phyloP scores from a whole-genome alignment of 208 protist species.

The Entamoeba moshkovskii region DNA sequence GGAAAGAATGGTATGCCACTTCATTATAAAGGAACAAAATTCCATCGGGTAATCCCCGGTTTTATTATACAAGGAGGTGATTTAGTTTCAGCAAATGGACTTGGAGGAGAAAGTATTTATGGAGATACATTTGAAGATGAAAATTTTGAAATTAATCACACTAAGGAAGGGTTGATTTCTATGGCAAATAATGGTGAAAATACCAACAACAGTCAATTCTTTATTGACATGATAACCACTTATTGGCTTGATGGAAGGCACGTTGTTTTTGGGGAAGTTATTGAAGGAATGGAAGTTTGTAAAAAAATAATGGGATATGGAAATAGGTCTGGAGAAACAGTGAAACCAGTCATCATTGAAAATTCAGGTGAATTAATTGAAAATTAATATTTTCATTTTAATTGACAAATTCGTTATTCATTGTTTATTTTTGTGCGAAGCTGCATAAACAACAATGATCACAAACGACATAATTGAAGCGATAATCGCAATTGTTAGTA shows the following conservation, averaged over 20 bases:
- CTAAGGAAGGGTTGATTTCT: constrained; percentile 32
- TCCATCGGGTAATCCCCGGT: constrained; percentile 68
- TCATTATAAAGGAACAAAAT: constrained; percentile 64
- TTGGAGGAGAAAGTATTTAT: constrained; percentile 90
- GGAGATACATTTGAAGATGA: constrained; percentile 72
- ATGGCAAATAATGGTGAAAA: constrained; percentile 49
- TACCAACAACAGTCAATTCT: constrained; percentile 53
- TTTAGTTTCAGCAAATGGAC: constrained; percentile 63
- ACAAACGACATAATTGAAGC: too few relatives aligned
- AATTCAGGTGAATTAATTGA: not conserved
- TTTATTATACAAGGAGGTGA: constrained; percentile 90
- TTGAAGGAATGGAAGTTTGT: not conserved
- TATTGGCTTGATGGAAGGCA: constrained; percentile 28
- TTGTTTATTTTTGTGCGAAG: too few relatives aligned
- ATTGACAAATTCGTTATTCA: too few relatives aligned
- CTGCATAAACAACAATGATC: too few relatives aligned
- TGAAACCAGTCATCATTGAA: not conserved
- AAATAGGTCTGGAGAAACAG: too few relatives aligned
- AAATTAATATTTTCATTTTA: not conserved
- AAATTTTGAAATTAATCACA: constrained; percentile 60
- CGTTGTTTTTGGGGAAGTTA: constrained; percentile 11
- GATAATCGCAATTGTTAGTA: too few relatives aligned
- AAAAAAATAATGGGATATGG: not conserved
- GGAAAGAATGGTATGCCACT: constrained; percentile 49
- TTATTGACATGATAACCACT: constrained; percentile 32